Percentiles rank a stretch among this genome's conserved stretches.
Evolutionary conservation across 257 asterid genomes (phyloP).

Genomic region (Buddleja alternifolia): DNA sequence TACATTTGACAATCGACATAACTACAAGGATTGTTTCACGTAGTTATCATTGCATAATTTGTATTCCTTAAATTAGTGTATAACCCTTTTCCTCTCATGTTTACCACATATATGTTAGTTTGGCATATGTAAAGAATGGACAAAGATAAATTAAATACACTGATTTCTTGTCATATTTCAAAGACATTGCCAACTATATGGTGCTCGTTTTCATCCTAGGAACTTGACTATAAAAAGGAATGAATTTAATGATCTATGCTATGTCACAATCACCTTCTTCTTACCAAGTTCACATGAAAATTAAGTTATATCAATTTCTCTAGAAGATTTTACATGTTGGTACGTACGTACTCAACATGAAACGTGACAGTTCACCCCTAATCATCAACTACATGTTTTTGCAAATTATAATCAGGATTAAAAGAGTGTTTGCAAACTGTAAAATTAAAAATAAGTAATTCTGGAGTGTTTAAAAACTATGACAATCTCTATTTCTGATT

Average conservation of each 20-base stretch:
- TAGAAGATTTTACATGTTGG: neutral
- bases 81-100: neutral
- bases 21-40: neutral
- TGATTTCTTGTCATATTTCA: conserved; percentile 7
- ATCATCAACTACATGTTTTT: too few species aligned
- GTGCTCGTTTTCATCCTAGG: conserved; percentile 12
- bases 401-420: too few species aligned
- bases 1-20: neutral
- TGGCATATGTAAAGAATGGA: conserved; percentile 4
- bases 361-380: conserved; percentile 31
- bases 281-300: neutral
- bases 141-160: conserved; percentile 7
- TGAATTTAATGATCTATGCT: conserved; percentile 13
- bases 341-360: neutral
- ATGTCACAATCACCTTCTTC: conserved; percentile 31
- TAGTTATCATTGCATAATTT: neutral
- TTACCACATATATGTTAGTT: neutral
- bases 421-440: too few species aligned
- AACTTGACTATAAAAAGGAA: conserved; percentile 23
- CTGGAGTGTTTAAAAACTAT: too few species aligned
- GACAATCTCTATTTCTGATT: too few species aligned
- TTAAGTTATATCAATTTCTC: neutral
- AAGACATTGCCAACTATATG: conserved; percentile 6
- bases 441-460: too few species aligned
- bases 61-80: neutral